Percentiles rank a stretch among this genome's conserved stretches.
Evolutionary conservation across 371 early-diverging fungal genomes (phyloP).

Genomic region (Apophysomyces elegans): DNA sequence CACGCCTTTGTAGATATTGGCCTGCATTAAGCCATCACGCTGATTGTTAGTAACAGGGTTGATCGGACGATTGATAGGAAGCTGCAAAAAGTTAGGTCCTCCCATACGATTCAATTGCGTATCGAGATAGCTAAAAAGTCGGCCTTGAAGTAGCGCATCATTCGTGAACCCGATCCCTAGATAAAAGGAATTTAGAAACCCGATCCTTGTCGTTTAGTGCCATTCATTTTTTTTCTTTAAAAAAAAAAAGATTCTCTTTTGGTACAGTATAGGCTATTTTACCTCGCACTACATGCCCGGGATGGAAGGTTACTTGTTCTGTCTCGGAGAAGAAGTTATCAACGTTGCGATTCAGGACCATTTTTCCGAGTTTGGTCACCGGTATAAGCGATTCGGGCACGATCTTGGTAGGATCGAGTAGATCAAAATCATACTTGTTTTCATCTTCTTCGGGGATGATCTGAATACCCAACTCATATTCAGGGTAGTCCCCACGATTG

Average conservation of each 20-base stretch:
- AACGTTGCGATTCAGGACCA: slow-evolving; percentile 56
- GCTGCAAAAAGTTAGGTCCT: slow-evolving; percentile 50
- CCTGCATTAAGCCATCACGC: slow-evolving; percentile 54
- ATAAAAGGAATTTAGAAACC: background rate
- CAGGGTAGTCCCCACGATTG: slow-evolving; percentile 51
- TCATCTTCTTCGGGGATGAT: slow-evolving; percentile 46
- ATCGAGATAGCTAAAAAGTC: slow-evolving; percentile 56
- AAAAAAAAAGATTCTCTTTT: background rate
- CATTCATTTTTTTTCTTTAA: background rate
- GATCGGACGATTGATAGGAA: slow-evolving; percentile 58
- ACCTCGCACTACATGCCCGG: slow-evolving; percentile 50
- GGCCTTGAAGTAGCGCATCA: slow-evolving; percentile 62
- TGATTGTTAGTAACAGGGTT: slow-evolving; percentile 51
- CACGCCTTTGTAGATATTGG: slow-evolving; percentile 27
- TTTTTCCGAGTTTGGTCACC: slow-evolving; percentile 46
- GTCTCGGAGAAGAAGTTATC: slow-evolving; percentile 62
- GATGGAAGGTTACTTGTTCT: slow-evolving; percentile 55
- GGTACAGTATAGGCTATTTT: background rate
- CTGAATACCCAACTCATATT: slow-evolving; percentile 57
- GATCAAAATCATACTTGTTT: slow-evolving; percentile 50
- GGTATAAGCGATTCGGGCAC: slow-evolving; percentile 55
- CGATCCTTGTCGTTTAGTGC: background rate
- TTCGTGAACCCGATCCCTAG: slow-evolving; percentile 43
- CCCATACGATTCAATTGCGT: slow-evolving; percentile 57
- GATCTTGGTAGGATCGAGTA: slow-evolving; percentile 61